Evolutionary conservation across 1,284 basidiomycete species (phyloP).

Genomic region (Sporisorium scitamineum): DNA sequence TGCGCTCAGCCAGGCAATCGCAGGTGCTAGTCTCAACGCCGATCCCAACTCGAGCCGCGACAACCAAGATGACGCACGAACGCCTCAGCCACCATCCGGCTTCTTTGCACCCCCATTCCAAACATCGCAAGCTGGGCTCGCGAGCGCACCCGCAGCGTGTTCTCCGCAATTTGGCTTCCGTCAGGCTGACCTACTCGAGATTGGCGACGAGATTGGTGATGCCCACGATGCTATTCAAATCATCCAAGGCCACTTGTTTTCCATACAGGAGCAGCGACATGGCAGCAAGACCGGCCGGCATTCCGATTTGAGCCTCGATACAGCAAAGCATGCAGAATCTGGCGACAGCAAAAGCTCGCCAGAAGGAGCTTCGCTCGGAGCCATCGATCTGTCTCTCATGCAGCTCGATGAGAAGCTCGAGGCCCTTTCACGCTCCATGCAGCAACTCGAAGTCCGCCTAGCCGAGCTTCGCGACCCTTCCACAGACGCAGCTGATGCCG

Average conservation of each 20-base stretch:
- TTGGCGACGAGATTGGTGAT: slow-evolving; percentile 40
- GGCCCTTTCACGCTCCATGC: slow-evolving; percentile 71
- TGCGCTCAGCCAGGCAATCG: background rate
- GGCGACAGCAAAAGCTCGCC: slow-evolving; percentile 1
- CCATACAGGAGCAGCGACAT: slow-evolving; percentile 56
- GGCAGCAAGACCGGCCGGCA: slow-evolving; percentile 5
- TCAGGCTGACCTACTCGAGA: slow-evolving; percentile 28
- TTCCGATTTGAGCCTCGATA: background rate
- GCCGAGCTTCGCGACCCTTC: slow-evolving; percentile 14
- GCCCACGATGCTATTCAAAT: slow-evolving; percentile 37
- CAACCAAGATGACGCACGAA: slow-evolving; percentile 10
- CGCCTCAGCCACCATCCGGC: slow-evolving; percentile 13
- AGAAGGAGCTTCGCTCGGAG: slow-evolving; percentile 62
- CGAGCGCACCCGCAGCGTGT: background rate
- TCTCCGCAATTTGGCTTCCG: slow-evolving; percentile 13
- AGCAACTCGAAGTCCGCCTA: slow-evolving; percentile 49
- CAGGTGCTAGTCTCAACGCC: background rate
- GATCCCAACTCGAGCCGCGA: slow-evolving; percentile 3
- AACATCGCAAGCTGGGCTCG: background rate
- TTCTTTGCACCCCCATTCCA: slow-evolving; percentile 9
- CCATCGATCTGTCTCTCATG: slow-evolving; percentile 83
- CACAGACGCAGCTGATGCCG: background rate
- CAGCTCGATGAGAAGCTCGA: slow-evolving; percentile 83
- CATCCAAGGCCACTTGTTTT: slow-evolving; percentile 52
- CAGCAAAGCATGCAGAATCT: background rate